phyloP scores from a whole-genome alignment of 192 early-diverging fungal genomes.

The Coemansia sp. region DNA sequence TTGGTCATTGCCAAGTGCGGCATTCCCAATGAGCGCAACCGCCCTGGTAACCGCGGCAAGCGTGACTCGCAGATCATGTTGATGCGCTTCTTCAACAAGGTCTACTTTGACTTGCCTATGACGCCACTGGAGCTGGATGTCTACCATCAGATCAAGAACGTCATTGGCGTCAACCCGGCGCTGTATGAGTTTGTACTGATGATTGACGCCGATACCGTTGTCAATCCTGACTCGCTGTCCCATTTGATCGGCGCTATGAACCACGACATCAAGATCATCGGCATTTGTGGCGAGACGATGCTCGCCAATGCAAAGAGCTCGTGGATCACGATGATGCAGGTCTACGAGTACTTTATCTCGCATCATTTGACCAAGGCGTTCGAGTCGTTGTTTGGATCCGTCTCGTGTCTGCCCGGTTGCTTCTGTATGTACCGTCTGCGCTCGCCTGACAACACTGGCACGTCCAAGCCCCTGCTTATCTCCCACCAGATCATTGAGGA shows the following conservation, averaged over 20 bases:
- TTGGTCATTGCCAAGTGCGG: constrained; percentile 97
- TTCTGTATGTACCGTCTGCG: constrained; percentile 99
- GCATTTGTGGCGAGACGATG: constrained; percentile 94
- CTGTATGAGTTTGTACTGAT: constrained; percentile 98
- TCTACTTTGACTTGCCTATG: constrained; percentile 94
- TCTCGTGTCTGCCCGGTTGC: constrained; percentile 98
- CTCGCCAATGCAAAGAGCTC: constrained; percentile 91
- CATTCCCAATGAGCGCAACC: constrained; percentile 75
- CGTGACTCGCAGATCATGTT: constrained; percentile 98
- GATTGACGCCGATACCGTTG: constrained; percentile 98
- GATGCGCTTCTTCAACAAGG: constrained; percentile 97
- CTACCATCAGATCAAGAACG: constrained; percentile 98
- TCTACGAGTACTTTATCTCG: constrained; percentile 98
- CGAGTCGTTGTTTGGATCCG: constrained; percentile 95
- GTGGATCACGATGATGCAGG: constrained; percentile 98
- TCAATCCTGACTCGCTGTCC: constrained; percentile 86
- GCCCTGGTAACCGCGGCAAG: constrained; percentile 97
- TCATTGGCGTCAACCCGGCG: constrained; percentile 94
- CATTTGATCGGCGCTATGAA: constrained; percentile 89
- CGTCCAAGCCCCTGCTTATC: constrained; percentile 87
- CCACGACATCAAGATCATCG: constrained; percentile 89
- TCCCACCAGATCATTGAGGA: constrained; percentile 87
- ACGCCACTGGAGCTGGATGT: constrained; percentile 95
- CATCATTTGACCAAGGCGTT: constrained; percentile 98
- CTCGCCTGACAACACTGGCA: constrained; percentile 66